Evolutionary conservation across 345 rosid genomes (phyloP).

Genomic region (Salix suchowensis): DNA sequence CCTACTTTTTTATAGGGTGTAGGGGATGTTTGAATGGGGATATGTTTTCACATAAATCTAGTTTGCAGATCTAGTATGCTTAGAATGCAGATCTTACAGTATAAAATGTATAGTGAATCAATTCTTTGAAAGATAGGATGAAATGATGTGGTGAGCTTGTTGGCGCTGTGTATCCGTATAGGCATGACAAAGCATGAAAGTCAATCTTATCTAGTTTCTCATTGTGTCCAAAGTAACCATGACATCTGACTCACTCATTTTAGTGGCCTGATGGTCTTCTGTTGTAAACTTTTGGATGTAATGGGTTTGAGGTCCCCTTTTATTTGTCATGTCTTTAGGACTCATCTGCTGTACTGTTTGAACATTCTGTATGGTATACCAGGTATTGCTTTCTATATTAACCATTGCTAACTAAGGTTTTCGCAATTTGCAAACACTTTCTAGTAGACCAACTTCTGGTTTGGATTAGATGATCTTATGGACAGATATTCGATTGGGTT

Average conservation of each 20-base stretch:
- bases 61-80: background rate
- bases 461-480: background rate
- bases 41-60: background rate
- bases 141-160: background rate
- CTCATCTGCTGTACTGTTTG: background rate
- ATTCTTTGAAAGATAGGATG: background rate
- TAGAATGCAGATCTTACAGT: background rate
- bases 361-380: background rate
- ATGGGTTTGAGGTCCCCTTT: background rate
- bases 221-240: too few species aligned
- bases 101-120: background rate
- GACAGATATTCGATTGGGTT: background rate
- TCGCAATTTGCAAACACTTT: background rate
- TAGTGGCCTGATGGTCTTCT: background rate
- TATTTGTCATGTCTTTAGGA: background rate
- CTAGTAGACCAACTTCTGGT: background rate
- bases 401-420: background rate
- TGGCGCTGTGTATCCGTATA: background rate
- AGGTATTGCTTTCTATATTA: background rate
- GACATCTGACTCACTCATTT: background rate
- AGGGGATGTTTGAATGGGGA: background rate
- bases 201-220: too few species aligned
- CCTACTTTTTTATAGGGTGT: background rate
- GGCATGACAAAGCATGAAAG: background rate
- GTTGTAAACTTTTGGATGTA: background rate